Base-by-base conservation (phyloP, 257 asterid species). In the Craterostigma plantagineum region DNA sequence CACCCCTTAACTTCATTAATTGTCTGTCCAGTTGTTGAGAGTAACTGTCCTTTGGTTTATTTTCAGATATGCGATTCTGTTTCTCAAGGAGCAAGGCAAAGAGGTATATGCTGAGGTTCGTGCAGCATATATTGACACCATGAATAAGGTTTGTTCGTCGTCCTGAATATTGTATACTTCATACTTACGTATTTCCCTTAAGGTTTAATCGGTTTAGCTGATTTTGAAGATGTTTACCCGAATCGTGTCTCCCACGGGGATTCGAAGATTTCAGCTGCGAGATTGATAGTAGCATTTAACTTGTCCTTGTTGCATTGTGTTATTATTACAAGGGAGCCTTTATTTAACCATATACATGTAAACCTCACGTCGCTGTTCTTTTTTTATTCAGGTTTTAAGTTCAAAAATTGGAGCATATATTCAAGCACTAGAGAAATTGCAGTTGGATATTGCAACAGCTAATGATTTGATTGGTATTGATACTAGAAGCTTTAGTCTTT, bases 401-500 rank as follows among this genome's bases (percentile, higher is more conserved):
- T 74, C 98, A 61, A 87, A 90, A 54, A 74, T 90, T 54, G 81
- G 92, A 38, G 94, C 99, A 58, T 90, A 90, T 68, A 83, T 90
- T 75, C 99, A 83, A 71, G 95, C 99, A 35, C 58, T 83, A 59
- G 99, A 90, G 73, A 90, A 90, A 72, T 65, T 90, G 71, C 99
- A 83, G 59, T 60, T 90, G 74, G 99, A 90, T 63, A 90, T 83
- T 49, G 94, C 99, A 61, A 83, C 96, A 64, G 62, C 96, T 49
- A 90, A 60, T 65, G 99, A 90, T 77, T 72, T 90, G 70, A 90
- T 90, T 65, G 99, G 99, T 53, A 67, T 90, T 39, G 99, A 90
- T 57, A 70, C 99, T 61, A 72, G 95, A 77, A 90, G 84, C 72
- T 72, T 79, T 48, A 56, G 94, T 52, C 93, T 83, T 58, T 90